Evolutionary conservation across 371 early-diverging fungal genomes (phyloP).

Genomic region (Apophysomyces sp.): DNA sequence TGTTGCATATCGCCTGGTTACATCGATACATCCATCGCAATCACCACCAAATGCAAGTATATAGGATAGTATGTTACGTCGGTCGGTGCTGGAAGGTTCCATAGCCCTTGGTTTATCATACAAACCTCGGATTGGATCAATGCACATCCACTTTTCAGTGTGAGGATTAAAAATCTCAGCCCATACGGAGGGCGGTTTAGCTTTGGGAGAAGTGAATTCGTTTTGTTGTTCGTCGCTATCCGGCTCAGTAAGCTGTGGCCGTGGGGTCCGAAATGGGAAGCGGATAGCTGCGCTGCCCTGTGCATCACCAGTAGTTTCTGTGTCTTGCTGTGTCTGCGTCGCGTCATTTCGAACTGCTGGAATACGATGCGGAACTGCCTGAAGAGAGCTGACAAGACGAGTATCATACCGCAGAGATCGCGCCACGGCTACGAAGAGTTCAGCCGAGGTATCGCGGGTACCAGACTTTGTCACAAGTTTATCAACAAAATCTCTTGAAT

Average conservation of each 20-base stretch:
- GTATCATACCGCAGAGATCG: constrained; percentile 54
- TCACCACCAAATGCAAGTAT: constrained; percentile 59
- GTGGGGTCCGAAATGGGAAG: constrained; percentile 24
- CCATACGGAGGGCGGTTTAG: constrained; percentile 57
- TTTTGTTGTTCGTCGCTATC: constrained; percentile 21
- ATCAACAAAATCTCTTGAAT: constrained; percentile 20
- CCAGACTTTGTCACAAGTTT: constrained; percentile 20
- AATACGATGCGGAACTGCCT: constrained; percentile 60
- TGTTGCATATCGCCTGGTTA: constrained; percentile 68
- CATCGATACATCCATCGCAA: constrained; percentile 51
- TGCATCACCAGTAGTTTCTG: background rate
- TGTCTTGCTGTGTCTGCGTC: background rate
- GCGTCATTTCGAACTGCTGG: constrained; percentile 1
- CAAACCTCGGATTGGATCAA: constrained; percentile 63
- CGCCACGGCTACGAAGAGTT: constrained; percentile 60
- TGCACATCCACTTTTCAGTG: constrained; percentile 56
- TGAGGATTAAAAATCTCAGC: constrained; percentile 53
- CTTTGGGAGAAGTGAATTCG: constrained; percentile 22
- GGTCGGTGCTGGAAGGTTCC: constrained; percentile 49
- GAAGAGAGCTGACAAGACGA: constrained; percentile 67
- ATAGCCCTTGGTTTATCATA: constrained; percentile 51
- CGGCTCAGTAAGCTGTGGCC: constrained; percentile 5
- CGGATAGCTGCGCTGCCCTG: background rate
- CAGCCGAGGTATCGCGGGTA: constrained; percentile 50
- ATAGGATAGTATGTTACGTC: constrained; percentile 50